phyloP scores from a whole-genome alignment of 2,329 filamentous ascomycete genomes.

The Aspergillus melleus region DNA sequence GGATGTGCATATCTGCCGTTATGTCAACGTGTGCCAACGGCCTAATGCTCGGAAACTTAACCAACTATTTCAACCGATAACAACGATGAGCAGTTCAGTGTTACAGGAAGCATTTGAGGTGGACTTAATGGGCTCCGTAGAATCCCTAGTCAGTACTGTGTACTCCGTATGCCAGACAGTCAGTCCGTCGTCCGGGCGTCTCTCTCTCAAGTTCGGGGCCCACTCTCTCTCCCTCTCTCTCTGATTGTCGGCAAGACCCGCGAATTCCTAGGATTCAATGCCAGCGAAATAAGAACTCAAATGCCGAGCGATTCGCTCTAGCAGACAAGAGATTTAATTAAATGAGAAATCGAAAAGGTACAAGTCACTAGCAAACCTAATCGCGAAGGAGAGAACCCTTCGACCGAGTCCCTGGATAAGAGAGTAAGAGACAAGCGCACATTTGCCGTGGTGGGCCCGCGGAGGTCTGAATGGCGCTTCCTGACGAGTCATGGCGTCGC shows the following conservation, averaged over 20 bases:
- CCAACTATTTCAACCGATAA: not conserved
- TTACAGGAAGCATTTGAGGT: not conserved
- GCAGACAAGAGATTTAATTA: not conserved
- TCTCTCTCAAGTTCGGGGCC: not conserved
- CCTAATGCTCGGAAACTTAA: not conserved
- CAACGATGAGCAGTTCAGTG: not conserved
- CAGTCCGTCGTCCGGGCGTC: no score
- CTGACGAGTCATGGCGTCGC: not conserved
- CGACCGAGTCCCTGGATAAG: not conserved
- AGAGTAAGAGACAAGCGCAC: not conserved
- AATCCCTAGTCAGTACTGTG: not conserved
- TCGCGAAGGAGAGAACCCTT: not conserved
- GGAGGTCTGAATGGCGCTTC: not conserved
- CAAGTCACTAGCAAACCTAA: not conserved
- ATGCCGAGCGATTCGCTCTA: not conserved
- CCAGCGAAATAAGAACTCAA: slow-evolving; percentile 1
- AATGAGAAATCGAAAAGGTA: not conserved
- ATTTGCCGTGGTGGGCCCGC: not conserved
- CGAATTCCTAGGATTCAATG: slow-evolving; percentile 1
- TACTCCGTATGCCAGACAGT: not conserved
- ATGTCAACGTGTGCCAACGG: not conserved
- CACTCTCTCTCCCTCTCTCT: not conserved
- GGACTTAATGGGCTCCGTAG: not conserved
- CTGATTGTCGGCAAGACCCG: not conserved
- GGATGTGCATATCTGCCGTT: not conserved